Evolutionary conservation across 371 early-diverging fungal species (phyloP).

Genomic region (Mortierella polycephala): DNA sequence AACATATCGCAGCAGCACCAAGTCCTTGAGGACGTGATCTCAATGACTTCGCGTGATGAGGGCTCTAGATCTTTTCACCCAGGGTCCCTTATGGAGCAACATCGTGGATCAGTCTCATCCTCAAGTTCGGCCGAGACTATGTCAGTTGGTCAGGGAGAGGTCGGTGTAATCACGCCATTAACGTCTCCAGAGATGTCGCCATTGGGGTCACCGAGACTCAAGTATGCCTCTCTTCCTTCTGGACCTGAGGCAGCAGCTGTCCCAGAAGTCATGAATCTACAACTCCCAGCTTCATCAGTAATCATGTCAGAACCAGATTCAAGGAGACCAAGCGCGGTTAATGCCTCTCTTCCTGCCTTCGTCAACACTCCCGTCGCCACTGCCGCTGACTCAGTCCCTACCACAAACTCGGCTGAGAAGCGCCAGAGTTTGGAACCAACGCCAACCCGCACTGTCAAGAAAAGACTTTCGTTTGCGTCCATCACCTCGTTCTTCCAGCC

Average conservation of each 20-base stretch:
- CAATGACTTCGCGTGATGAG: constrained; percentile 6
- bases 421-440: constrained; percentile 18
- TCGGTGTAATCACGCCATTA: constrained; percentile 18
- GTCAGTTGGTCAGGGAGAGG: constrained; percentile 24
- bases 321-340: no score
- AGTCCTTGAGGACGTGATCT: constrained; percentile 21
- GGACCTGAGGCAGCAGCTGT: no score
- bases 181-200: constrained; percentile 47
- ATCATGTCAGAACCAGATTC: no score
- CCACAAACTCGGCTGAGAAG: constrained; percentile 4
- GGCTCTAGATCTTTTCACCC: neutral
- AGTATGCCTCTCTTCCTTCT: constrained; percentile 2
- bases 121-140: constrained; percentile 38
- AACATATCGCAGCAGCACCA: constrained; percentile 2
- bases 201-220: constrained; percentile 30
- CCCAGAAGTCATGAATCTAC: no score
- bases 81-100: constrained; percentile 15
- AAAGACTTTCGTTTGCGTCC: constrained; percentile 45
- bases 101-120: constrained; percentile 49
- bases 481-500: constrained; percentile 50
- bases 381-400: neutral
- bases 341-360: neutral
- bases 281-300: no score
- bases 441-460: constrained; percentile 30
- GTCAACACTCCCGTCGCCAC: neutral